phyloP scores from a whole-genome alignment of 371 early-diverging fungal genomes.

The Parasitella parasitica region DNA sequence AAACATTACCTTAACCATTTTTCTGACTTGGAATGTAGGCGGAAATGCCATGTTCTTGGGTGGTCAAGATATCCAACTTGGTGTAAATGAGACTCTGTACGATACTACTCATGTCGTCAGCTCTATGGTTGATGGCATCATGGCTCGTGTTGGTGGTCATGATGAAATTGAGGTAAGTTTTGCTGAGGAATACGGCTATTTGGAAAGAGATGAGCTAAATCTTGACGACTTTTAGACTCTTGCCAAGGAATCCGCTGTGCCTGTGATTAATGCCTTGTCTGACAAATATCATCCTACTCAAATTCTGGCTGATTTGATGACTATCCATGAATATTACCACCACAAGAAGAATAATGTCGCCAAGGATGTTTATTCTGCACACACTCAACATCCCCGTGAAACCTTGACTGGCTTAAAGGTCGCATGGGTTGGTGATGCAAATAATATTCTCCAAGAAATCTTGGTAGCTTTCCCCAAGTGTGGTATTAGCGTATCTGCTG shows the following conservation, averaged over 20 bases:
- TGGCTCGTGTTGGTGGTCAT: slow-evolving; percentile 91
- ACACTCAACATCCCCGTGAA: slow-evolving; percentile 49
- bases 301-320: slow-evolving; percentile 92
- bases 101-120: slow-evolving; percentile 90
- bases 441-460: slow-evolving; percentile 92
- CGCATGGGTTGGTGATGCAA: slow-evolving; percentile 97
- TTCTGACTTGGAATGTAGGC: slow-evolving; percentile 48
- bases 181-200: not conserved
- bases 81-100: slow-evolving; percentile 86
- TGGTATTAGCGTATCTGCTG: slow-evolving; percentile 80
- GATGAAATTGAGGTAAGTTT: slow-evolving; percentile 75
- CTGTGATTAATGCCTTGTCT: slow-evolving; percentile 93
- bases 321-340: slow-evolving; percentile 78
- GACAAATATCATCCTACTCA: slow-evolving; percentile 95
- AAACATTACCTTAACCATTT: not conserved
- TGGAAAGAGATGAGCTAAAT: slow-evolving; percentile 1
- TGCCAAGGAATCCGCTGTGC: slow-evolving; percentile 84
- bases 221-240: slow-evolving; percentile 55
- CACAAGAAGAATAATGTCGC: slow-evolving; percentile 31
- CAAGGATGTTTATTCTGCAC: slow-evolving; percentile 41
- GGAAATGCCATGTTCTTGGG: slow-evolving; percentile 94
- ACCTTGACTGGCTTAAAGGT: slow-evolving; percentile 70
- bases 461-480: slow-evolving; percentile 86
- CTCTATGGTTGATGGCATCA: slow-evolving; percentile 92
- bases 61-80: slow-evolving; percentile 91